phyloP scores from a whole-genome alignment of 169 alveolate genomes.

The Cyclospora cayetanensis region DNA sequence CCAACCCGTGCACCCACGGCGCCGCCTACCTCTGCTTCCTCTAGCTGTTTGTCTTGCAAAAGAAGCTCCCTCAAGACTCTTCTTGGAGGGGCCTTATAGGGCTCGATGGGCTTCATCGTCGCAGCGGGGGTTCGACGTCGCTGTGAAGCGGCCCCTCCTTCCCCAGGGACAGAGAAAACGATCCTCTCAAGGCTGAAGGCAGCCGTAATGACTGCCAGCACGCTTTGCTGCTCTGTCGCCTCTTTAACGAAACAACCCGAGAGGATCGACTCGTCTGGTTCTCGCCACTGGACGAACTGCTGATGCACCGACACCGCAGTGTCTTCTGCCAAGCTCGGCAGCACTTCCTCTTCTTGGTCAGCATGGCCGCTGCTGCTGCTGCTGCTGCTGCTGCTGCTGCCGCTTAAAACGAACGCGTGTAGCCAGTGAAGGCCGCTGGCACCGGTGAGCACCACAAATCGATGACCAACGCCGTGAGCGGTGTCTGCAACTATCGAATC shows the following conservation, averaged over 20 bases:
- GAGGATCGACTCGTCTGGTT: neutral
- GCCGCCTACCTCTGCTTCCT: neutral
- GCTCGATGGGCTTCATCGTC: neutral
- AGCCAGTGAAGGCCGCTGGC: neutral
- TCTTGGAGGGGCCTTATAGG: neutral
- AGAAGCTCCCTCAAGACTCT: neutral
- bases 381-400: slow-evolving; percentile 14
- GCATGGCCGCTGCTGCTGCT: neutral
- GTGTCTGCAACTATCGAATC: neutral
- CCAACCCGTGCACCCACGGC: neutral
- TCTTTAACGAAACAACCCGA: neutral
- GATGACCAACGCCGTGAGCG: neutral
- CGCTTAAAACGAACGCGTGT: neutral
- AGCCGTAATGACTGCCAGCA: neutral
- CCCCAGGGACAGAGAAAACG: neutral
- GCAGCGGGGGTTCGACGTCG: neutral
- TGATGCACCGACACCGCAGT: neutral
- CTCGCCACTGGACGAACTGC: neutral
- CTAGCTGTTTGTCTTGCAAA: neutral
- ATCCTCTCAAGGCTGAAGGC: neutral
- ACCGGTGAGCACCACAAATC: neutral
- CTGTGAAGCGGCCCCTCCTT: neutral
- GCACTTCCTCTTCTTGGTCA: neutral
- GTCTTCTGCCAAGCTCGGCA: neutral
- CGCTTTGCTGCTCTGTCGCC: neutral